A percentile compares a stretch with the other conserved stretches of the same genome.
phyloP scores from a whole-genome alignment of 768 basidiomycete species.

The Gelatoporia subvermispora region DNA sequence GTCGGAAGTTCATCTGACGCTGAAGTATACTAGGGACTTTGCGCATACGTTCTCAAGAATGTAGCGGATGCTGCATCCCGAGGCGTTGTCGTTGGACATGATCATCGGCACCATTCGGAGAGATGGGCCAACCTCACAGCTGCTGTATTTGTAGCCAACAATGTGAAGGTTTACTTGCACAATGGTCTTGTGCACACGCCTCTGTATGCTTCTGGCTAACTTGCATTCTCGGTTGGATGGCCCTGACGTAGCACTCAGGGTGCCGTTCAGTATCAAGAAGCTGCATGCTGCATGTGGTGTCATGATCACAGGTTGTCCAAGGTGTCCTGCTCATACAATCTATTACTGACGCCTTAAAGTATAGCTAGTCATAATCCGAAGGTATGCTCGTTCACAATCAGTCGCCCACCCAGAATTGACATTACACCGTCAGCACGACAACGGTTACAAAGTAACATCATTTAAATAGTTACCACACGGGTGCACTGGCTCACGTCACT shows the following conservation, averaged over 20 bases:
- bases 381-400: constrained; percentile 35
- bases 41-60: constrained; percentile 58
- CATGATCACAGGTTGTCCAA: constrained; percentile 75
- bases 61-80: constrained; percentile 48
- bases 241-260: constrained; percentile 37
- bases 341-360: constrained; percentile 1
- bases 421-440: constrained; percentile 54
- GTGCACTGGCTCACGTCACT: background rate
- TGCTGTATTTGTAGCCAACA: constrained; percentile 56
- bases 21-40: constrained; percentile 57
- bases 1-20: background rate
- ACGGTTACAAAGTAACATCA: constrained; percentile 71
- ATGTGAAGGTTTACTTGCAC: constrained; percentile 66
- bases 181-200: constrained; percentile 76
- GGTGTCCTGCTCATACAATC: background rate
- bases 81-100: constrained; percentile 82
- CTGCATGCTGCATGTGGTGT: constrained; percentile 74
- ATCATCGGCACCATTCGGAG: constrained; percentile 78
- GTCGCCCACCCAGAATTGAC: no score
- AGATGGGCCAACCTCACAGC: constrained; percentile 77
- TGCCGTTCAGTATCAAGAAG: constrained; percentile 70
- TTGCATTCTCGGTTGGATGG: background rate
- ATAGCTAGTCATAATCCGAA: constrained; percentile 86
- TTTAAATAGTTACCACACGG: background rate
- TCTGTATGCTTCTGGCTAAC: constrained; percentile 36